Evolutionary conservation across 306 rosid genomes (phyloP), one percentile per base, ranked within the genome.

Genomic region (Dalbergia cochinchinensis): DNA sequence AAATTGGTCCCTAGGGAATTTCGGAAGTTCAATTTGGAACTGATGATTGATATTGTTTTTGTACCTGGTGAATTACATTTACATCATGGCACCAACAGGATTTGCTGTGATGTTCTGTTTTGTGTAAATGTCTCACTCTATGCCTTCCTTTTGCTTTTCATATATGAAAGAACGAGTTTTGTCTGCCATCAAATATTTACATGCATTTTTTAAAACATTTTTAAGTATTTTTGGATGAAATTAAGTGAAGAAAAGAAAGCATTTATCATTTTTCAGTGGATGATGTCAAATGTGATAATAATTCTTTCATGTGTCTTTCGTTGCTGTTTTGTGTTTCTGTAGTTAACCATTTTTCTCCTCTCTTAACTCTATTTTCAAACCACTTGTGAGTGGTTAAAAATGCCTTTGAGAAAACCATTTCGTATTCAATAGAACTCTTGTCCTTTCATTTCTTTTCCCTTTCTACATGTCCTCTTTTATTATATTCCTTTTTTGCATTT

Each of bases 61-160:
- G 50, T 81, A 22, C 39, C 70, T 26, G 73, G 11, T 67, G 77
- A 80, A 60, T 62, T 68, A 55, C 42, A 61, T 31, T 31, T 39
- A n/a, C 65, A 37, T 65, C 34, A n/a, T 14, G 33, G 51, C 14
- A 3, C 51, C 62, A 59, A 48, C 35, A 45, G 35, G 54, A 82
- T 47, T 58, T 61, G 15, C 15, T 47, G 14, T 74, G 10, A 19
- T 78, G 34, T 33, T 57, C 6, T 73, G 37, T 48, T 33, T 10
- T 63, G 22, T 53, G 65, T 68, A 42, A 42, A 42, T 6, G 47
- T 42, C 3, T 47, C 5, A 47, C 15, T 47, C 53, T 10, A 47
- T 12, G 31, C 7, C 7, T 4, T 37, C 41, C 11, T 47, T 47
- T 47, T 12, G 14, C 9, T 47, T 47, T 47, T 47, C 53, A 47